A percentile compares a stretch with the other conserved stretches of the same genome.
Conservation (phyloP, 148 eudicot genomes). For the Persicaria maculosa region DNA sequence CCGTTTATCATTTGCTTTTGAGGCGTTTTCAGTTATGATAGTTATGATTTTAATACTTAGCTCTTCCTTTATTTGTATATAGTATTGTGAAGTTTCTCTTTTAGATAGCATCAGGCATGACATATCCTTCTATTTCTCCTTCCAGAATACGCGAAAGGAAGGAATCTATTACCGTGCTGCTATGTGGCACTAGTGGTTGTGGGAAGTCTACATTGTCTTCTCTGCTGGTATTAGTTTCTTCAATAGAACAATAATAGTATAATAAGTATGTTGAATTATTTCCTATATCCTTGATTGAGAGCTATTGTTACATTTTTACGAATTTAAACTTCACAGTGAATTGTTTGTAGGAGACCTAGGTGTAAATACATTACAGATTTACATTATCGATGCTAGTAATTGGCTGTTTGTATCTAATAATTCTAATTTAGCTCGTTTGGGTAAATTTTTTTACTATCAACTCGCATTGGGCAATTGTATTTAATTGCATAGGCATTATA, state of each 20-base stretch:
- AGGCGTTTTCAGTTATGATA: background rate
- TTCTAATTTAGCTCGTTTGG: background rate
- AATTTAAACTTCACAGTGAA: background rate
- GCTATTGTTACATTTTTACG: background rate
- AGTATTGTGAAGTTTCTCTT: background rate
- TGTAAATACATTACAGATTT: too few species aligned
- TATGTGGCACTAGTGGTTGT: constrained; percentile 97
- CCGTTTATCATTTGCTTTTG: background rate
- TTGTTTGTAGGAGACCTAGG: too few species aligned
- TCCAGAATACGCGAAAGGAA: constrained; percentile 82
- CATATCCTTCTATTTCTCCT: constrained; percentile 11
- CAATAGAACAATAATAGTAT: background rate
- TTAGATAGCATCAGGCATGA: background rate
- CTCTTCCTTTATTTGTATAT: background rate
- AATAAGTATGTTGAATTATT: background rate
- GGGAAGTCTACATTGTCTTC: constrained; percentile 96
- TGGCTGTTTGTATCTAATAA: background rate
- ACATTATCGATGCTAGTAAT: background rate
- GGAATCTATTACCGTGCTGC: constrained; percentile 79
- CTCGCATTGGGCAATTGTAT: background rate
- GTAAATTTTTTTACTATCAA: background rate
- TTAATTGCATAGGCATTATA: background rate
- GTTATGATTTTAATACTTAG: background rate
- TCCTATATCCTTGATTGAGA: background rate
- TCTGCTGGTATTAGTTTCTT: constrained; percentile 78